Evolutionary conservation across 1,284 basidiomycete species (phyloP), one percentile per base, ranked within the genome.

Genomic region (Moesziomyces globuligerus): DNA sequence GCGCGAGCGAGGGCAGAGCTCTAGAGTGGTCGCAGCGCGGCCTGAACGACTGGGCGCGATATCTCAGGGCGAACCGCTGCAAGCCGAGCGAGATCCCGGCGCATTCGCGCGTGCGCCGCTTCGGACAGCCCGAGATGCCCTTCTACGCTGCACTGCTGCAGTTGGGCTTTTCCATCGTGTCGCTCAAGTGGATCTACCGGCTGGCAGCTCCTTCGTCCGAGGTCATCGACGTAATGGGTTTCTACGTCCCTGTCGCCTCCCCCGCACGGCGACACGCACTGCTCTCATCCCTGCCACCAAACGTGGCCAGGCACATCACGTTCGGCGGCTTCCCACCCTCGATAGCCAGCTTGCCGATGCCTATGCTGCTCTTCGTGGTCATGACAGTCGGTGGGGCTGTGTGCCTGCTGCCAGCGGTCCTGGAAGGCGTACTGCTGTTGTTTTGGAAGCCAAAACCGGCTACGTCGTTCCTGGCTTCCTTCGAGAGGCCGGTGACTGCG

Each of bases 111-210:
- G 57, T 71, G 1, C 53, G 62, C 21, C 61, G 61, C n/a, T 71
- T 66, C 20, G 68, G 68, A 24, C 61, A 71, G 41, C 43, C 57
- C 10, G 68, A 71, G 25, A 50, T 57, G 47, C 50, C 61, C 0
- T 39, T 61, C 9, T 32, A 17, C 40, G 15, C 34, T 3, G 57
- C 48, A 2, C 25, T 42, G 2, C 24, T 54, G 29, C 68, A 71
- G 32, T 8, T 39, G 4, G n/a, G 36, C n/a, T 47, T 58, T 29
- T 21, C 59, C 4, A 45, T 29, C 23, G 11, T 38, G 11, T 55
- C 51, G 10, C 49, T 58, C n/a, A 10, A 11, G 9, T 71, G 68
- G 61, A 18, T 61, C 0, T 61, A 66, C 36, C 47, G 46, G 11
- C 37, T 71, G 7, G 57, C 57, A 26, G 20, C 48, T 15, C 61